These are phyloP conservation scores for Karstenula rhodostoma DNA, from an alignment of 2,329 filamentous ascomycete genomes.

Conservation along the genomic window DNA sequence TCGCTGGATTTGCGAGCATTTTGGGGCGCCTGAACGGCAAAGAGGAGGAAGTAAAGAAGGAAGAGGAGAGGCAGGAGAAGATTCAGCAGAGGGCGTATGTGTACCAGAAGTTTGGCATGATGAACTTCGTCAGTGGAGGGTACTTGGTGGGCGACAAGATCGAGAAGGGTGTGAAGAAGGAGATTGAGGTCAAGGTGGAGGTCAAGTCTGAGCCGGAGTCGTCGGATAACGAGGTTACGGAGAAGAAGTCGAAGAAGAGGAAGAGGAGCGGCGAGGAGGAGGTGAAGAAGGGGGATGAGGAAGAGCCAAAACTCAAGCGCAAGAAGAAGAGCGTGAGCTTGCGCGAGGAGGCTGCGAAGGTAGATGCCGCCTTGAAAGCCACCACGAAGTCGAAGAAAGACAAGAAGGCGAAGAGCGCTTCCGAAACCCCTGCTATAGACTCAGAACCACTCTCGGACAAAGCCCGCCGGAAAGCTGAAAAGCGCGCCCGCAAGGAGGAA, in stretches of 20 bases:
- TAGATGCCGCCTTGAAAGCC: constrained; percentile 23
- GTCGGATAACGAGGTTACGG: constrained; percentile 39
- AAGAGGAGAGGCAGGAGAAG: constrained; percentile 73
- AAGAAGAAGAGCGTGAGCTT: constrained; percentile 49
- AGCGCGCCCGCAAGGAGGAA: constrained; percentile 54
- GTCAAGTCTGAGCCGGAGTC: constrained; percentile 53
- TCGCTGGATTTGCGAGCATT: constrained; percentile 86
- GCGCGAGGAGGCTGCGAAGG: constrained; percentile 37
- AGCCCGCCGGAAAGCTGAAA: constrained; percentile 51
- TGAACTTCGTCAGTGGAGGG: constrained; percentile 89
- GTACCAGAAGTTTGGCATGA: constrained; percentile 77
- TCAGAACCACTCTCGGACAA: constrained; percentile 55
- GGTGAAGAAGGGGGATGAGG: constrained; percentile 40
- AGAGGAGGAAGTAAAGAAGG: constrained; percentile 74
- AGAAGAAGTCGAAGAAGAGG: constrained; percentile 43
- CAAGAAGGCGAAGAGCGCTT: constrained; percentile 29
- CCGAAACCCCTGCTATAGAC: constrained; percentile 29
- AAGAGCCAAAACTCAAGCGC: constrained; percentile 44
- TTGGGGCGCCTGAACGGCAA: constrained; percentile 91
- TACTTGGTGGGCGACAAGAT: constrained; percentile 69
- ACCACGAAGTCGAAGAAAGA: constrained; percentile 41
- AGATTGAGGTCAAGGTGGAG: constrained; percentile 50
- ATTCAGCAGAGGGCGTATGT: constrained; percentile 77
- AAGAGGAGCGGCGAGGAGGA: constrained; percentile 42
- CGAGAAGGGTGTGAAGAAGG: constrained; percentile 57